These are phyloP conservation scores for Calendula officinalis DNA, from an alignment of 129 eudicot genomes.

Conservation along the genomic window DNA sequence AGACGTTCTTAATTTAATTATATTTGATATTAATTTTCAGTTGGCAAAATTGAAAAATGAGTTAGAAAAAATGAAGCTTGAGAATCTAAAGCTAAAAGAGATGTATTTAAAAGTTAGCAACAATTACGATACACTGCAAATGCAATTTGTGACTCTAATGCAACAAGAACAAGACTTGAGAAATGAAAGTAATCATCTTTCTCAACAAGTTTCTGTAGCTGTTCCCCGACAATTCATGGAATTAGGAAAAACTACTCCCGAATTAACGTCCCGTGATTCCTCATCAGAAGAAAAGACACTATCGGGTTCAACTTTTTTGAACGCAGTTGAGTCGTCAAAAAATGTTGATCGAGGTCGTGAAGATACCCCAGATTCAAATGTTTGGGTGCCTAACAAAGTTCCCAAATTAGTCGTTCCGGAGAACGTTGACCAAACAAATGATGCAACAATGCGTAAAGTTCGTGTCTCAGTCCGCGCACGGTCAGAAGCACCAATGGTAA, in stretches of 20 bases:
- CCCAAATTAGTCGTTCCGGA: slow-evolving; percentile 41
- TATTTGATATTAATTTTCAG: slow-evolving; percentile 32
- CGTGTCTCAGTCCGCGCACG: slow-evolving; percentile 91
- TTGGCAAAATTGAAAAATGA: slow-evolving; percentile 50
- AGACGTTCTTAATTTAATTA: not conserved
- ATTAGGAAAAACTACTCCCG: slow-evolving; percentile 27
- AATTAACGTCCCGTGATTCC: slow-evolving; percentile 30
- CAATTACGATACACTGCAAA: slow-evolving; percentile 58
- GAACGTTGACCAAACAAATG: slow-evolving; percentile 40
- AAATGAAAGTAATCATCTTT: slow-evolving; percentile 24
- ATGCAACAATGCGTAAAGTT: slow-evolving; percentile 87
- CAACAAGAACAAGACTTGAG: slow-evolving; percentile 56
- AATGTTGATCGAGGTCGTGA: slow-evolving; percentile 41
- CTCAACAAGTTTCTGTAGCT: slow-evolving; percentile 21
- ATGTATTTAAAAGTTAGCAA: slow-evolving; percentile 59
- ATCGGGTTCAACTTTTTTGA: slow-evolving; percentile 40
- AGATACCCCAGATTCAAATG: slow-evolving; percentile 56
- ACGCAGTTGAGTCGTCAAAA: slow-evolving; percentile 19
- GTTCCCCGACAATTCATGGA: slow-evolving; percentile 64
- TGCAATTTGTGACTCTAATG: slow-evolving; percentile 52
- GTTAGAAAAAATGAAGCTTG: slow-evolving; percentile 55
- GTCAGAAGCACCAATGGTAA: slow-evolving; percentile 86
- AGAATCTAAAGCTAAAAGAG: slow-evolving; percentile 63
- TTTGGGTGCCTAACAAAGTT: slow-evolving; percentile 54
- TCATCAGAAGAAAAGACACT: slow-evolving; percentile 62